Evolutionary conservation across 306 rosid species (phyloP), one percentile per base, ranked within the genome.

Genomic region (Abrus precatorius): DNA sequence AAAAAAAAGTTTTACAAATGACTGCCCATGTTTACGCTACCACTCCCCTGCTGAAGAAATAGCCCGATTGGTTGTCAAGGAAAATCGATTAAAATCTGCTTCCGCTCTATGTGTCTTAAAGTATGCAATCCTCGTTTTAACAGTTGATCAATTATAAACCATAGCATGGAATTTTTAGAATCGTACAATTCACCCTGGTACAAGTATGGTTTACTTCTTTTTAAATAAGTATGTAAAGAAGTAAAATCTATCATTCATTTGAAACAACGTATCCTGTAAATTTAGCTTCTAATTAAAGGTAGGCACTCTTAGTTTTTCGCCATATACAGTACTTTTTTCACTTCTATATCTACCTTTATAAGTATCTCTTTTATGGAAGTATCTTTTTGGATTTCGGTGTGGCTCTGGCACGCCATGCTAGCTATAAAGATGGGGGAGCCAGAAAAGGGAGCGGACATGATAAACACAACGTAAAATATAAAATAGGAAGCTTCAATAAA

Each of bases 381-480:
- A 20, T 20, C 20, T 20, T 20, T 20, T 20, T 20, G 20, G 20
- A 20, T 20, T 20, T 20, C 20, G 20, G 0, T 20, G 20, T 20
- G 20, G 20, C 20, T 20, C 20, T 75, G 59, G 59, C 68, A 61
- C 47, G 62, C 9, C n/a, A 43, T 55, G 32, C 6, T 50, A 27
- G 77, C 9, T 6, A 28, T 28, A 40, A 47, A 77, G 43, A 30
- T 38, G 4, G 68, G 78, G 50, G 47, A 72, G 10, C 5, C 48
- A 68, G 40, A 68, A 5, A 55, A 32, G 28, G 13, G 7, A 48
- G 28, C 13, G 14, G 13, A 14, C 8, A 50, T 13, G 63, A 13
- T 36, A 36, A 48, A 57, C 12, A 10, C 20, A 57, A 59, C 28
- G 34, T 33, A 62, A 44, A 33, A 55, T n/a, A 33, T 14, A 54